These are phyloP conservation scores for Rosa hybrid DNA, from an alignment of 331 rosid genomes.

Conservation along the genomic window DNA sequence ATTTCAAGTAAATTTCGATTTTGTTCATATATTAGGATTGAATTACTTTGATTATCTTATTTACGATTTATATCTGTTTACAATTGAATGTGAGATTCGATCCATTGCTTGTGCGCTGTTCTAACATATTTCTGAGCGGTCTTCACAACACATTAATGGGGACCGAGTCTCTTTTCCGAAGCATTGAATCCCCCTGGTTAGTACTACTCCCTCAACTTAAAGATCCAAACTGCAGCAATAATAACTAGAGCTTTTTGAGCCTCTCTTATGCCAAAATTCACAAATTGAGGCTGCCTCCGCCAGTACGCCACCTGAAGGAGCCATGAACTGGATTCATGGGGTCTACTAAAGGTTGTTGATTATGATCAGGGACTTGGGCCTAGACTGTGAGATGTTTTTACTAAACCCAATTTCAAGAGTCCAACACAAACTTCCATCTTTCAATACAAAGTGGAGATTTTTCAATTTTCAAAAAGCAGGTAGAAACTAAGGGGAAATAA, in stretches of 20 bases:
- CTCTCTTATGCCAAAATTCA: background rate
- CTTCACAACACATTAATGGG: too few species aligned
- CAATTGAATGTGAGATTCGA: too few species aligned
- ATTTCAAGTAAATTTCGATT: too few species aligned
- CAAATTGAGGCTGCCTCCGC: background rate
- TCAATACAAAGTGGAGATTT: background rate
- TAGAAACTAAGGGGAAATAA: background rate
- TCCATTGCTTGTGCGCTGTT: too few species aligned
- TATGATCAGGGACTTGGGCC: background rate
- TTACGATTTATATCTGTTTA: too few species aligned
- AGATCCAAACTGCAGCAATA: background rate
- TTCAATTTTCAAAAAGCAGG: too few species aligned
- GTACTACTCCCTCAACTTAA: background rate
- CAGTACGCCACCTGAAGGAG: background rate
- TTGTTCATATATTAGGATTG: too few species aligned
- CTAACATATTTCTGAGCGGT: too few species aligned
- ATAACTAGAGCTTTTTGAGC: background rate
- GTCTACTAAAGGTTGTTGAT: conserved; percentile 7
- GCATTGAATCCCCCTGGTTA: background rate
- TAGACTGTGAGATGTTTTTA: background rate
- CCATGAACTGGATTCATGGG: background rate
- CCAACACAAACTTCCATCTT: background rate
- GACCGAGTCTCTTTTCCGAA: too few species aligned
- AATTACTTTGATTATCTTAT: too few species aligned
- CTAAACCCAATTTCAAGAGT: background rate